Base-by-base conservation (phyloP, 2,329 filamentous ascomycete species). In the Aspergillus sp. region DNA sequence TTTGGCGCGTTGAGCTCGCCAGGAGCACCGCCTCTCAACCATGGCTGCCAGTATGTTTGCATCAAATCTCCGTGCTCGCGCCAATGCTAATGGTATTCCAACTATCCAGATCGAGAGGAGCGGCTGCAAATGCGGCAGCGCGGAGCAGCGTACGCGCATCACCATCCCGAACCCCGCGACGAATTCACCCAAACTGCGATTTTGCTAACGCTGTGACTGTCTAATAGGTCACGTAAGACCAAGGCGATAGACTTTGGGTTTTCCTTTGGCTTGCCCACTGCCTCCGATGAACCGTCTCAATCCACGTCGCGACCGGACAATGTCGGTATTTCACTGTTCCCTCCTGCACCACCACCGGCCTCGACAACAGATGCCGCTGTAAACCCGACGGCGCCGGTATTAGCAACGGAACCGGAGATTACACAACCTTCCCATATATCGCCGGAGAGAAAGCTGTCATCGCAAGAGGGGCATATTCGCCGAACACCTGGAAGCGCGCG, bases 41-140 rank as follows among this genome's bases (percentile, higher is more conserved):
- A 77, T 78, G 74, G 74, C 72, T 69, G 71, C 73, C 54, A 77
- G 77, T 79, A 76, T 36, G 76, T 60, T 32, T 3, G 3, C 10
- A 19, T 30, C 8, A 10, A 19, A 15, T 10, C 9, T 15, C 19
- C 30, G 36, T n/a, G 23, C 15, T 32, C 54, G 32, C 53, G 38
- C 21, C 10, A 19, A 47, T 56, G 50, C 50, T 41, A 50, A 64
- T 47, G 48, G 19, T 45, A 5, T 23, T 63, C 61, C 15, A 47
- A 6, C 54, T 50, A 63, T 52, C 59, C 64, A 82, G 81, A 79
- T 72, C 81, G 82, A 72, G 78, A 82, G 69, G 82, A 85, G 75
- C 81, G 82, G 69, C 79, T 79, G 69, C 80, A 81, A 70, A 83
- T 84, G 81, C 83, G 83, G 73, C 80, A 84, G 73, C 83, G 83